Percentiles rank a stretch among this genome's conserved stretches.
Conservation (phyloP, 176 grass and related monocot species). For the Carex parvula region DNA sequence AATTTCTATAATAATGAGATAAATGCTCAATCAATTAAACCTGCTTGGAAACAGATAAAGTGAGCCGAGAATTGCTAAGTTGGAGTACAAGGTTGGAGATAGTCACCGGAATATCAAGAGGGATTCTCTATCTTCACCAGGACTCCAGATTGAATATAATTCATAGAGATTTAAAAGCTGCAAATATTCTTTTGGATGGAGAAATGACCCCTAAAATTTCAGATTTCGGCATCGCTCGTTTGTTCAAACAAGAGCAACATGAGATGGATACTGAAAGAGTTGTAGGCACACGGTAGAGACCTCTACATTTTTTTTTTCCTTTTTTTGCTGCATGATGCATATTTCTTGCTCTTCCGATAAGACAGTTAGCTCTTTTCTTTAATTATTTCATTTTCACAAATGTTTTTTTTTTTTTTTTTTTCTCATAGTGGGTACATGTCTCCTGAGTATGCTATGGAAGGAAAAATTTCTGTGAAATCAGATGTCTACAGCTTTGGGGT, state of each 20-base stretch:
- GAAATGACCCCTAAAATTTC: constrained; percentile 71
- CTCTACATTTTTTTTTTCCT: neutral
- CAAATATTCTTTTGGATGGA: constrained; percentile 53
- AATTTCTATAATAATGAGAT: neutral
- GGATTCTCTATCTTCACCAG: constrained; percentile 57
- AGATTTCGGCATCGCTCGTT: constrained; percentile 46
- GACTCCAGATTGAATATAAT: constrained; percentile 57
- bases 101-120: constrained; percentile 41
- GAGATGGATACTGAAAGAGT: constrained; percentile 38
- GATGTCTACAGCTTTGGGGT: constrained; percentile 52
- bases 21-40: neutral
- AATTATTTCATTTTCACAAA: neutral
- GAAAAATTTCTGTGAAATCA: constrained; percentile 45
- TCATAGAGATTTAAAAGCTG: constrained; percentile 55
- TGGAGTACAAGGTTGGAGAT: constrained; percentile 50
- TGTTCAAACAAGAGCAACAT: constrained; percentile 18
- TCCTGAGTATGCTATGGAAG: constrained; percentile 46
- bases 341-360: neutral
- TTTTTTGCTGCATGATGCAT: neutral
- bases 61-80: neutral
- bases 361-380: neutral
- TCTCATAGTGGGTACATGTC: constrained; percentile 29
- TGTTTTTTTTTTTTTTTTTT: neutral
- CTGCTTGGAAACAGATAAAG: constrained; percentile 25
- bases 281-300: constrained; percentile 43